These are phyloP conservation scores for Tilletiaria anomala DNA, from an alignment of 1,284 basidiomycete genomes.

Conservation along the genomic window DNA sequence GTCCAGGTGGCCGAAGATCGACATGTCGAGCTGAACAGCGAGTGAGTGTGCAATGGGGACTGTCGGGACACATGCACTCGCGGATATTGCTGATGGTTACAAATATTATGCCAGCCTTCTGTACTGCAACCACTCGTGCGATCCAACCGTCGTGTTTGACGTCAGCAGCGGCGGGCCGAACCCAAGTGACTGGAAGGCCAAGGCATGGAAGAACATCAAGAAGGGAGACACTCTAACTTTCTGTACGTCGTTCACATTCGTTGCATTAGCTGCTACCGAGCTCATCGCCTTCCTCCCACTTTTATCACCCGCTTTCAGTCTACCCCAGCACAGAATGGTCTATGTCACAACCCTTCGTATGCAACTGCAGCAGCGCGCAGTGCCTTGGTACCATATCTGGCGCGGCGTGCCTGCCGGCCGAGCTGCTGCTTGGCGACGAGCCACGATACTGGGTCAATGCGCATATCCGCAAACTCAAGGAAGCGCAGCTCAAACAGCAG, in stretches of 20 bases:
- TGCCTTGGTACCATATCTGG: slow-evolving; percentile 26
- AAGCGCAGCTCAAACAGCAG: slow-evolving; percentile 12
- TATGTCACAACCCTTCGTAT: slow-evolving; percentile 34
- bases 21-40: slow-evolving; percentile 32
- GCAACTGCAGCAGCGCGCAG: slow-evolving; percentile 12
- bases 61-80: too few species aligned
- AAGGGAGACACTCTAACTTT: slow-evolving; percentile 28
- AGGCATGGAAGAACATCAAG: slow-evolving; percentile 18
- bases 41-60: too few species aligned
- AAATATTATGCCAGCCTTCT: slow-evolving; percentile 12
- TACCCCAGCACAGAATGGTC: slow-evolving; percentile 34
- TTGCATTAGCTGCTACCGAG: not conserved
- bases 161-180: slow-evolving; percentile 7
- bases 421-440: slow-evolving; percentile 6
- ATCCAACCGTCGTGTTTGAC: slow-evolving; percentile 23
- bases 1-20: slow-evolving; percentile 19
- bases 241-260: slow-evolving; percentile 13
- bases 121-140: slow-evolving; percentile 36
- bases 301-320: slow-evolving; percentile 8
- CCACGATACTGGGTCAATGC: slow-evolving; percentile 26
- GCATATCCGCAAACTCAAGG: slow-evolving; percentile 24
- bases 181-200: slow-evolving; percentile 11
- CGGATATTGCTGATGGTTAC: not conserved
- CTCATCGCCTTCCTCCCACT: not conserved
- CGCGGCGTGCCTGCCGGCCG: slow-evolving; percentile 12